phyloP scores from a whole-genome alignment of 208 protist species.

The Strigomonas galati region DNA sequence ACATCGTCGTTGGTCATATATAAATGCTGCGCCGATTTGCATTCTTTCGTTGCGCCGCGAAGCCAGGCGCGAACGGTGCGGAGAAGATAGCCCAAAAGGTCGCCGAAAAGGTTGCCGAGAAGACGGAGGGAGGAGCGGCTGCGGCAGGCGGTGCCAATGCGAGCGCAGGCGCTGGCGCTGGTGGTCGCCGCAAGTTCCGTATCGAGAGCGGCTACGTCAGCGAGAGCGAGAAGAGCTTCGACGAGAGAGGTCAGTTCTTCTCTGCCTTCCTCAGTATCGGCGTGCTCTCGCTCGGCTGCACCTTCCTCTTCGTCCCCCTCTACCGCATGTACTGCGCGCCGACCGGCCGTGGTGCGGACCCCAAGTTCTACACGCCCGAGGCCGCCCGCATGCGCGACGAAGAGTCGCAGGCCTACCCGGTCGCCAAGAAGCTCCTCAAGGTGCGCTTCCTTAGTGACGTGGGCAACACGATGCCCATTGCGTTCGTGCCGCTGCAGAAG shows the following conservation, averaged over 20 bases:
- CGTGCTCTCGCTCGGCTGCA: constrained; percentile 80
- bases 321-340: constrained; percentile 89
- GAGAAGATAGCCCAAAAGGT: too few relatives aligned
- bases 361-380: constrained; percentile 82
- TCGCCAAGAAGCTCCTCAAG: constrained; percentile 79
- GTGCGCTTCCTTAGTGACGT: constrained; percentile 82
- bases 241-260: constrained; percentile 83
- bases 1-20: not conserved
- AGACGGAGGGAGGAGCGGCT: not conserved
- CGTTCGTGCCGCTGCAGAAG: constrained; percentile 89
- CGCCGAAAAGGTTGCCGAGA: not conserved
- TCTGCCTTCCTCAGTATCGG: constrained; percentile 74
- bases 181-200: constrained; percentile 40
- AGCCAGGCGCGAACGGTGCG: not conserved
- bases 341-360: constrained; percentile 71
- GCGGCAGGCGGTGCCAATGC: not conserved
- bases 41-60: not conserved
- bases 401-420: constrained; percentile 62
- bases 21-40: not conserved
- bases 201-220: constrained; percentile 60
- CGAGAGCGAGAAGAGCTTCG: constrained; percentile 52
- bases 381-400: constrained; percentile 62
- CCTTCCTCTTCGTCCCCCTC: constrained; percentile 86
- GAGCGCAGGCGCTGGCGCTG: not conserved
- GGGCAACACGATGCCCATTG: constrained; percentile 88